Evolutionary conservation across 805 yeast species (phyloP), one percentile per base, ranked within the genome.

Genomic region (Tetrapisispora phaffii): DNA sequence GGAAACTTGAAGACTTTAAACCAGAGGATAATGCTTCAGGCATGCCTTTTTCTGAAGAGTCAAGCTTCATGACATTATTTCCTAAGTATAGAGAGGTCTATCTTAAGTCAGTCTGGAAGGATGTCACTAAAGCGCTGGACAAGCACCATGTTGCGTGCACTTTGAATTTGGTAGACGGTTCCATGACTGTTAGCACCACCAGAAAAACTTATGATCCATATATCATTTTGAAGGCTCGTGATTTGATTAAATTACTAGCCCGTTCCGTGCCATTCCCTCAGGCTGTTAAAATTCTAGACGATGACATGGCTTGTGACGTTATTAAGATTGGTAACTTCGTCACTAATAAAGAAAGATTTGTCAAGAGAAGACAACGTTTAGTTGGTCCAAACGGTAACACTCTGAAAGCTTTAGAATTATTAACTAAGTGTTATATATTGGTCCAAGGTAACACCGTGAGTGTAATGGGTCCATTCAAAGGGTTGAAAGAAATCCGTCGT

Each of bases 321-420:
- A 85, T 93, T 53, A 93, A 93, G 72, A 90, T 93, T 62, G 96
- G 96, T 17, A 85, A 80, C 58, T 76, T 82, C 55, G 95, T 88
- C 16, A 66, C 85, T 26, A 93, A 88, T 62, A 93, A 93, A 62
- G 98, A 93, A 45, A 74, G 97, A 58, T 93, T 93, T 58, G 82
- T 86, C 44, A 93, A 93, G 67, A 80, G 98, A 68, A 80, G 98
- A 67, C 98, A 93, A 69, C 77, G 98, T 65, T 72, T 93, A 48
- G 88, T 93, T 44, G 98, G 98, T 2, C 98, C 98, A 39, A 86
- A 81, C 58, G 97, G 98, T 58, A 93, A 93, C 65, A 93, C 98
- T 0, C 73, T 93, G 52, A 93, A 90, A 61, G 98, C 97, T 1
- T 74, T 93, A 57, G 98, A 93, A 70, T 75, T 93, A 45, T 73